A percentile compares a stretch with the other conserved stretches of the same genome.
Conservation (phyloP, 129 eudicot genomes). For the Kitagawia praeruptora region DNA sequence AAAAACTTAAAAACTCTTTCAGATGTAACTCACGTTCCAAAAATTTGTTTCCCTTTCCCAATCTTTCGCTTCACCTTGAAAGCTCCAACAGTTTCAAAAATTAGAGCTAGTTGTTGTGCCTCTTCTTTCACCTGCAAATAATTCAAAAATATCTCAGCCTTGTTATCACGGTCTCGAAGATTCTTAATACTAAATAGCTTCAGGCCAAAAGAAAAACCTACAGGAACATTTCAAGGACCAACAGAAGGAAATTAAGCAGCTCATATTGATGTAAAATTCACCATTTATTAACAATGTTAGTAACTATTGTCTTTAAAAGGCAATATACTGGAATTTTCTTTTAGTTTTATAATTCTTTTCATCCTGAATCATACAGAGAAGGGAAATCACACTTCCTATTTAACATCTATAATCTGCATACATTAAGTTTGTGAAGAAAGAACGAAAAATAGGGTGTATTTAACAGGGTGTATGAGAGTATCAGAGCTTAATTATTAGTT, state of each 20-base stretch:
- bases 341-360: no score
- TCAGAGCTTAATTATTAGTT: not conserved
- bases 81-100: conserved; percentile 91
- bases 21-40: conserved; percentile 60
- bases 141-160: not conserved
- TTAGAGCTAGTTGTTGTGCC: conserved; percentile 77
- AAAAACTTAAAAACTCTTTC: not conserved
- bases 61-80: conserved; percentile 92
- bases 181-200: not conserved
- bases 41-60: conserved; percentile 89
- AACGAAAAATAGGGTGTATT: not conserved
- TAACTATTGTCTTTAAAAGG: not conserved
- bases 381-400: not conserved
- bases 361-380: no score
- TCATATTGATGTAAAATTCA: not conserved
- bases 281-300: not conserved
- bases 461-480: not conserved
- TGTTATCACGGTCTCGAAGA: not conserved
- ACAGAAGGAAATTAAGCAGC: not conserved
- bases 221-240: not conserved
- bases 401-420: not conserved
- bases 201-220: not conserved
- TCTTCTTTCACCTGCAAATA: conserved; percentile 72
- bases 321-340: no score
- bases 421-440: not conserved